A percentile compares a stretch with the other conserved stretches of the same genome.
These are phyloP conservation scores for Fomitopsis betulina DNA, from an alignment of 1,284 basidiomycete species.

Conservation along the genomic window DNA sequence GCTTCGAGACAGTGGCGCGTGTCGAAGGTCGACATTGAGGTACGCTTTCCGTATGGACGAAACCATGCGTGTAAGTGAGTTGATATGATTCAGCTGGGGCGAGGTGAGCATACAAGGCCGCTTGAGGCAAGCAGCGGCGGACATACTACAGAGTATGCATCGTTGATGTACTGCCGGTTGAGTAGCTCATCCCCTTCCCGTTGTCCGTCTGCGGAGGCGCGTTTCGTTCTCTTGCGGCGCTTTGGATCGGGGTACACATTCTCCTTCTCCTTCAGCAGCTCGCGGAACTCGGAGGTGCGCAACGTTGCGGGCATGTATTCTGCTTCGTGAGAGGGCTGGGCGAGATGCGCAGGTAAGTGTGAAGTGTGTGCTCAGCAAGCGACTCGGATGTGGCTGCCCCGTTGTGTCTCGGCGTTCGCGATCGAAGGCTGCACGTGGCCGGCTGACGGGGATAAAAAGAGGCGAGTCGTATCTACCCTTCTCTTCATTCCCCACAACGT, in stretches of 20 bases:
- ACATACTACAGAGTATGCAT: slow-evolving; percentile 72
- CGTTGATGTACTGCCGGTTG: slow-evolving; percentile 63
- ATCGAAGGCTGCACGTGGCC: slow-evolving; percentile 13
- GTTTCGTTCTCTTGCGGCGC: slow-evolving; percentile 42
- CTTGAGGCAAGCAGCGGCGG: background rate
- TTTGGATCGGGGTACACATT: slow-evolving; percentile 40
- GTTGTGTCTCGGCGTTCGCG: background rate
- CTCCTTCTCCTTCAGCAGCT: slow-evolving; percentile 45
- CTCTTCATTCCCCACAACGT: slow-evolving; percentile 20
- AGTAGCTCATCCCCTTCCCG: slow-evolving; percentile 37
- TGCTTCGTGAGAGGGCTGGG: background rate
- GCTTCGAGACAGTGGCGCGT: slow-evolving; percentile 44
- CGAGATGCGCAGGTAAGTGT: background rate
- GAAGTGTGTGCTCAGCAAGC: background rate
- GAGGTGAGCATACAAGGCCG: background rate
- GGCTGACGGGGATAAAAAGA: slow-evolving; percentile 13
- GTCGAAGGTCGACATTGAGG: slow-evolving; percentile 65
- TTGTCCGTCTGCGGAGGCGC: slow-evolving; percentile 29
- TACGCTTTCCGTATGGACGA: slow-evolving; percentile 71
- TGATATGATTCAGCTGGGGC: slow-evolving; percentile 64
- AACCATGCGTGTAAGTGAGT: slow-evolving; percentile 66
- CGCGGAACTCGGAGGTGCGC: slow-evolving; percentile 58
- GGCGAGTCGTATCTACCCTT: slow-evolving; percentile 4
- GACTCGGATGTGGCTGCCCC: background rate
- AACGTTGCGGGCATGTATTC: slow-evolving; percentile 28